Evolutionary conservation across 176 grass and related monocot genomes (phyloP).

Genomic region (Ensete ventricosum): DNA sequence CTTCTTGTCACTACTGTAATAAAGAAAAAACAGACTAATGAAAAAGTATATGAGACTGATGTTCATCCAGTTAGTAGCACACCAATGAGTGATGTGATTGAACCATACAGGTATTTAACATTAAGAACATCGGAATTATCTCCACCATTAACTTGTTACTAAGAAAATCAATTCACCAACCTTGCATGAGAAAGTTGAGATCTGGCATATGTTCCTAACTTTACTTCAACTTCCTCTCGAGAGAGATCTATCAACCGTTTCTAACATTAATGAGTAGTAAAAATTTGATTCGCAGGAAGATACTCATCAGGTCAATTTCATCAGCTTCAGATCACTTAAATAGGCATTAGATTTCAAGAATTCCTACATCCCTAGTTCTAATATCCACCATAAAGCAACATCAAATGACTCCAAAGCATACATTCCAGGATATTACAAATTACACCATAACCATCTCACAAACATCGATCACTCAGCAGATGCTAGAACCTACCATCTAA

Average conservation of each 20-base stretch:
- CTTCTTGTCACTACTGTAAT: neutral
- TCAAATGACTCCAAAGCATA: neutral
- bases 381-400: neutral
- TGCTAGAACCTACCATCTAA: too few species aligned
- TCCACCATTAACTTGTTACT: neutral
- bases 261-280: neutral
- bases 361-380: neutral
- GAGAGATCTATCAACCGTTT: neutral
- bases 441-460: too few species aligned
- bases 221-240: neutral
- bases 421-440: neutral
- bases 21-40: neutral
- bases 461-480: neutral
- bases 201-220: neutral
- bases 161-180: too few species aligned
- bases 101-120: neutral
- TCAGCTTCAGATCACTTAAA: neutral
- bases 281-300: neutral
- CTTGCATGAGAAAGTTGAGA: neutral
- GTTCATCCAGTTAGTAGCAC: neutral
- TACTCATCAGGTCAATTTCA: neutral
- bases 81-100: neutral
- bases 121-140: neutral
- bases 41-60: neutral
- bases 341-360: neutral